These are phyloP conservation scores for Raphanus hybrid DNA, from an alignment of 441 rosid species.

Conservation along the genomic window DNA sequence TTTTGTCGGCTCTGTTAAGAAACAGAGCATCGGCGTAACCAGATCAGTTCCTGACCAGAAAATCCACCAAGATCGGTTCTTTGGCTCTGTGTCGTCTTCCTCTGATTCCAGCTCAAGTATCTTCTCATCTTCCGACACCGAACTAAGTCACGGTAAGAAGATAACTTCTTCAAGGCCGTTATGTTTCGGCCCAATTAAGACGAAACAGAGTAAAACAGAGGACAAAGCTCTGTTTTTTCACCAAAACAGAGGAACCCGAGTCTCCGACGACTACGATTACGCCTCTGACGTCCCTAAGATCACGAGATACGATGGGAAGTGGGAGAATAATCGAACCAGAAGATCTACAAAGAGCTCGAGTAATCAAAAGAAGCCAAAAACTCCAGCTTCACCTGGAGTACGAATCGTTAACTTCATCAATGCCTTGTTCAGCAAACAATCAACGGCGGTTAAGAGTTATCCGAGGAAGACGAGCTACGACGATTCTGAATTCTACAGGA, in stretches of 20 bases:
- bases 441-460: slow-evolving; percentile 46
- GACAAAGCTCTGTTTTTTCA: slow-evolving; percentile 47
- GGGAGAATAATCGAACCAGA: slow-evolving; percentile 53
- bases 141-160: slow-evolving; percentile 53
- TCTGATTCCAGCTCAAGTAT: slow-evolving; percentile 74
- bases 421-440: slow-evolving; percentile 56
- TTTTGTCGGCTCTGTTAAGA: slow-evolving; percentile 50
- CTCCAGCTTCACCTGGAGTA: slow-evolving; percentile 88
- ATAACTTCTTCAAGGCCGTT: slow-evolving; percentile 42
- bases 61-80: slow-evolving; percentile 48
- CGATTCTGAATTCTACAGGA: slow-evolving; percentile 29
- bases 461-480: slow-evolving; percentile 44
- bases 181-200: slow-evolving; percentile 51
- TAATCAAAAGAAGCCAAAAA: slow-evolving; percentile 70
- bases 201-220: slow-evolving; percentile 65
- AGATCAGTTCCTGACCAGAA: slow-evolving; percentile 23
- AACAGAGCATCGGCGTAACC: slow-evolving; percentile 43
- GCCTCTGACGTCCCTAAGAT: slow-evolving; percentile 47
- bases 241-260: slow-evolving; percentile 52
- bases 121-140: slow-evolving; percentile 78
- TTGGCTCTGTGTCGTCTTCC: slow-evolving; percentile 67
- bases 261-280: slow-evolving; percentile 33
- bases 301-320: slow-evolving; percentile 50
- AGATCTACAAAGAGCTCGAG: slow-evolving; percentile 53
- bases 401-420: slow-evolving; percentile 74